phyloP scores from a whole-genome alignment of 208 protist species.

The Angomonas desouzai region DNA sequence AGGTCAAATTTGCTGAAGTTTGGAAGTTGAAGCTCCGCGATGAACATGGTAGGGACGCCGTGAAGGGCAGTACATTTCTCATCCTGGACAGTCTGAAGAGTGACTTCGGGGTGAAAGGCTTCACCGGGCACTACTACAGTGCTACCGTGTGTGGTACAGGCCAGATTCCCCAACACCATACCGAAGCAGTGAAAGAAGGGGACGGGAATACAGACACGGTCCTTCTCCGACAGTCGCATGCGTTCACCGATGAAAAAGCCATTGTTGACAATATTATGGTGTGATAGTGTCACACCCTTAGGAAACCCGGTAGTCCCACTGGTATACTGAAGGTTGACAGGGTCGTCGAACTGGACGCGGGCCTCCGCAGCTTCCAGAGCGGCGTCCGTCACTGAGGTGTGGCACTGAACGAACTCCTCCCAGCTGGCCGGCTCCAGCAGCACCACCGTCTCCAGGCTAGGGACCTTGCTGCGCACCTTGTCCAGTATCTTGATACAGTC shows the following conservation, averaged over 20 bases:
- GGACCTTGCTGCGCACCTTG: not conserved
- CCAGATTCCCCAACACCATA: slow-evolving; percentile 1
- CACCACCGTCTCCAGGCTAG: not conserved
- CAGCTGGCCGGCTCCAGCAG: not conserved
- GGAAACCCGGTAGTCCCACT: not conserved
- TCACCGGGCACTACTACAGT: not conserved
- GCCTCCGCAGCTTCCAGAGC: not conserved
- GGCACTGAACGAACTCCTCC: not conserved
- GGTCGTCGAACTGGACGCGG: not conserved
- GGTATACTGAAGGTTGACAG: not conserved
- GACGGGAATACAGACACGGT: not conserved
- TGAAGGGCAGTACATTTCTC: not conserved
- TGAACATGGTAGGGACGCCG: not conserved
- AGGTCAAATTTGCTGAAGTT: not conserved
- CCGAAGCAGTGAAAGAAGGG: slow-evolving; percentile 3
- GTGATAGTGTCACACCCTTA: not conserved
- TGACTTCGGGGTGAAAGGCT: not conserved
- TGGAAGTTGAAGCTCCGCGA: not conserved
- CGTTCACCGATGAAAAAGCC: not conserved
- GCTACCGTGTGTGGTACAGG: not conserved
- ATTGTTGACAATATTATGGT: not conserved
- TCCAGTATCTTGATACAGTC: not conserved
- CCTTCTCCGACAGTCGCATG: not conserved
- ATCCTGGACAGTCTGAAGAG: not conserved
- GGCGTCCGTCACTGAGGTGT: not conserved